Percentiles rank a stretch among this genome's conserved stretches.
These are phyloP conservation scores for Spergularia bocconei DNA, from an alignment of 148 eudicot genomes.

Conservation along the genomic window DNA sequence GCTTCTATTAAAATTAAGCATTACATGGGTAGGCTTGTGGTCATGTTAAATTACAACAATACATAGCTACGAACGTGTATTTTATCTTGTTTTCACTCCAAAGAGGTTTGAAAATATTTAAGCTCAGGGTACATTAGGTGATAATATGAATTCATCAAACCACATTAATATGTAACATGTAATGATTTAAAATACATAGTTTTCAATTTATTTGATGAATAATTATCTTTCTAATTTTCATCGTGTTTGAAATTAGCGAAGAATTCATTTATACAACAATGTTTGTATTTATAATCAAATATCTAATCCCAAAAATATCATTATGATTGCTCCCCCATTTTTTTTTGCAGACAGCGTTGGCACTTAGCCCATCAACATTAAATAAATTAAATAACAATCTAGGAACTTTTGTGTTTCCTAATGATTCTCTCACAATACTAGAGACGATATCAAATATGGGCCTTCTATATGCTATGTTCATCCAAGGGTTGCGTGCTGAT, in stretches of 20 bases:
- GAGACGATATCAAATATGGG: slow-evolving; percentile 48
- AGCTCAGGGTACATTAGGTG: no score
- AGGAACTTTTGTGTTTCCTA: slow-evolving; percentile 8
- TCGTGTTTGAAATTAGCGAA: no score
- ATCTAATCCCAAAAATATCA: background rate
- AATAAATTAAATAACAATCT: background rate
- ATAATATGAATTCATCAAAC: no score
- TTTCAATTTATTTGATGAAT: no score
- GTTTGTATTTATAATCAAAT: no score
- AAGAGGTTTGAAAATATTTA: no score
- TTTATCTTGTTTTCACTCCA: no score
- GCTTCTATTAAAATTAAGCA: background rate
- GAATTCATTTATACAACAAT: background rate
- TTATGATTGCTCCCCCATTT: no score
- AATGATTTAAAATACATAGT: no score
- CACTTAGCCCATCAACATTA: slow-evolving; percentile 30
- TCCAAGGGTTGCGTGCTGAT: slow-evolving; percentile 43
- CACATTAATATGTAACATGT: background rate
- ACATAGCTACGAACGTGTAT: no score
- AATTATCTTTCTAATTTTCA: no score
- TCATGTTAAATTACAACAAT: no score
- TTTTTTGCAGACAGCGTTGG: slow-evolving; percentile 31
- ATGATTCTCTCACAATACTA: slow-evolving; percentile 11
- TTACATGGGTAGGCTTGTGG: background rate
- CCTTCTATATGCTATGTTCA: slow-evolving; percentile 42